phyloP scores from a whole-genome alignment of 2,329 filamentous ascomycete genomes.

The Neofusicoccum ribis region DNA sequence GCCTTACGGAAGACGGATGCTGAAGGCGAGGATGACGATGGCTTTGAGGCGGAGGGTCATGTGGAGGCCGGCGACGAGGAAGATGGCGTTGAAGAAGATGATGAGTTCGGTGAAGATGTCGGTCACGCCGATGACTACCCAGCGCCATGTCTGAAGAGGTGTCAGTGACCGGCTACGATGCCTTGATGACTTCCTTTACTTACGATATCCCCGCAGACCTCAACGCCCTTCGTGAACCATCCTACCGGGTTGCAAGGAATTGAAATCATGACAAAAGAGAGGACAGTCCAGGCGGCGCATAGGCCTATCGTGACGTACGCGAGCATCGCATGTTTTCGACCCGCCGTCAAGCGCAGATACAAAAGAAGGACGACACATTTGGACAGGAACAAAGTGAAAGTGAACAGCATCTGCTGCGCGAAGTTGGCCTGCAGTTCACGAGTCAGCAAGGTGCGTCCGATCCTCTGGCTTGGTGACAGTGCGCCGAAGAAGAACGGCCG shows the following conservation, averaged over 20 bases:
- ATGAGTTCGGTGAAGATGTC: constrained; percentile 31
- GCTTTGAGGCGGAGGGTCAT: constrained; percentile 30
- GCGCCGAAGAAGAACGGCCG: background rate
- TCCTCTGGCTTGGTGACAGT: background rate
- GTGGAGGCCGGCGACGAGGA: constrained; percentile 26
- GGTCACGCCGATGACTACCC: constrained; percentile 30
- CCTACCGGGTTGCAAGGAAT: constrained; percentile 29
- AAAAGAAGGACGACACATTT: constrained; percentile 32
- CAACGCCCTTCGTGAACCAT: constrained; percentile 24
- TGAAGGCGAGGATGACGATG: constrained; percentile 33
- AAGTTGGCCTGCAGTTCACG: constrained; percentile 29
- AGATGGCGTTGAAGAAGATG: constrained; percentile 26
- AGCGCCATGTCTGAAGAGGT: constrained; percentile 28
- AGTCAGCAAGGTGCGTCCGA: background rate
- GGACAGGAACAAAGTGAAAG: constrained; percentile 30
- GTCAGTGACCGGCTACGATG: background rate
- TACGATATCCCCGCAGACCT: constrained; percentile 24
- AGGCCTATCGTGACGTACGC: constrained; percentile 25
- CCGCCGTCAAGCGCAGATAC: constrained; percentile 32
- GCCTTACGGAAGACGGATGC: constrained; percentile 29
- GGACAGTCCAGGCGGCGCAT: constrained; percentile 28
- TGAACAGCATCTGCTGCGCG: constrained; percentile 32
- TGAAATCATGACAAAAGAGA: constrained; percentile 29
- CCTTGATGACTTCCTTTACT: background rate
- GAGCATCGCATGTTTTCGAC: constrained; percentile 26